phyloP scores from a whole-genome alignment of 2,329 filamentous ascomycete genomes.

The Sarocladium strictum region DNA sequence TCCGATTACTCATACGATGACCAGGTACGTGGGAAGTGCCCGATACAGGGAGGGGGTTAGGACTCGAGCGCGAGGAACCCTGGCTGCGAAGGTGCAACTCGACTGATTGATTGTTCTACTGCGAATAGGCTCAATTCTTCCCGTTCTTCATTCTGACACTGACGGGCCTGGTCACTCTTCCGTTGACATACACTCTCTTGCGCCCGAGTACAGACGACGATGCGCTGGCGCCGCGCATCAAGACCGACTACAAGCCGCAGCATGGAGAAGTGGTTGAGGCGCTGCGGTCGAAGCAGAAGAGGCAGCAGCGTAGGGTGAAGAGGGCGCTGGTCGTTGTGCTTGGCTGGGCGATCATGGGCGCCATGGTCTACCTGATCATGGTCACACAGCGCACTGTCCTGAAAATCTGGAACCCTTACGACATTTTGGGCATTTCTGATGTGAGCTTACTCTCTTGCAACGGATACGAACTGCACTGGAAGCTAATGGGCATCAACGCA shows the following conservation, averaged over 20 bases:
- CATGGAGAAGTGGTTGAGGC: constrained; percentile 78
- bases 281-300: constrained; percentile 80
- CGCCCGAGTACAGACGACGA: constrained; percentile 71
- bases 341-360: constrained; percentile 79
- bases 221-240: constrained; percentile 75
- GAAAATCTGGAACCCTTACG: constrained; percentile 95
- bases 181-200: constrained; percentile 83
- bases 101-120: background rate
- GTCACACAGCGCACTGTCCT: constrained; percentile 65
- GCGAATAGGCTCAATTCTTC: constrained; percentile 81
- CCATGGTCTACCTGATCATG: constrained; percentile 87
- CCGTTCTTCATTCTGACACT: constrained; percentile 97
- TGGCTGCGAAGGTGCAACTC: background rate
- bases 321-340: constrained; percentile 67
- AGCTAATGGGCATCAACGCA: constrained; percentile 25
- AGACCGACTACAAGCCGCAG: constrained; percentile 72
- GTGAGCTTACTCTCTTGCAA: constrained; percentile 40
- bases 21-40: constrained; percentile 47
- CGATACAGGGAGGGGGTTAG: background rate
- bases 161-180: constrained; percentile 78
- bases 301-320: constrained; percentile 84
- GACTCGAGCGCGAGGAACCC: background rate
- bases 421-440: constrained; percentile 81
- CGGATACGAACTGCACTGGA: too few relatives aligned
- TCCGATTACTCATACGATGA: constrained; percentile 99